These are phyloP conservation scores for Phytophthora gonapodyides DNA, from an alignment of 352 stramenopile genomes.

Conservation along the genomic window DNA sequence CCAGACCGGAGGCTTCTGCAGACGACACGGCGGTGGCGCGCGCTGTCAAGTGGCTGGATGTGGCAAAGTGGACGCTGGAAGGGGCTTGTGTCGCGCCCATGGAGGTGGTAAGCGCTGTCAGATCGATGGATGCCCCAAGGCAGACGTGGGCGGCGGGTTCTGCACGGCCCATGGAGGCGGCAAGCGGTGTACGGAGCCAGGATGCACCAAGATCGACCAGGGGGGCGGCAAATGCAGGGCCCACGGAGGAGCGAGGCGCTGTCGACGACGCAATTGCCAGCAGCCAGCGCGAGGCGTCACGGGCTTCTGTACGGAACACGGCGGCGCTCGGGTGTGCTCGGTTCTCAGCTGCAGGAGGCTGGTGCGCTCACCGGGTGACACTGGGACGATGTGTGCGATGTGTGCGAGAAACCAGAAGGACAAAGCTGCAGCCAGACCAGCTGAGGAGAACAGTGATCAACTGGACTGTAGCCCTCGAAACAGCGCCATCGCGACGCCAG, in stretches of 20 bases:
- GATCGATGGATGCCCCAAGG: constrained; percentile 56
- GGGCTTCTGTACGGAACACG: constrained; percentile 72
- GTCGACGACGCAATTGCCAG: constrained; percentile 50
- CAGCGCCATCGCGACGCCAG: constrained; percentile 17
- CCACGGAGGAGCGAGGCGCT: constrained; percentile 74
- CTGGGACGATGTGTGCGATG: constrained; percentile 44
- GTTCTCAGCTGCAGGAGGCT: constrained; percentile 63
- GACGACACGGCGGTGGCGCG: constrained; percentile 74
- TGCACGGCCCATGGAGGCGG: constrained; percentile 84
- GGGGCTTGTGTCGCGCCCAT: constrained; percentile 72
- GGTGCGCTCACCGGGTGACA: constrained; percentile 42
- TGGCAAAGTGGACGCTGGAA: constrained; percentile 78
- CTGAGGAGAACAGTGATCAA: constrained; percentile 21
- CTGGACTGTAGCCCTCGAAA: constrained; percentile 21
- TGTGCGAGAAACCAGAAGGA: constrained; percentile 46
- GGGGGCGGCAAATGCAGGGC: constrained; percentile 80
- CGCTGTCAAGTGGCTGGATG: constrained; percentile 75
- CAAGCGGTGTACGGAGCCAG: constrained; percentile 63
- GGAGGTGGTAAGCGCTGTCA: constrained; percentile 79
- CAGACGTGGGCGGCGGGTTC: constrained; percentile 81
- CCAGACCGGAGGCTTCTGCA: constrained; percentile 79
- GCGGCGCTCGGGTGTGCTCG: constrained; percentile 60
- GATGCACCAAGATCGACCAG: constrained; percentile 84
- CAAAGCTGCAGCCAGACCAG: background rate
- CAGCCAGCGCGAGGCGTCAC: constrained; percentile 60